These are phyloP conservation scores for Eucalyptus tenuipes DNA, from an alignment of 345 rosid species.

Conservation along the genomic window DNA sequence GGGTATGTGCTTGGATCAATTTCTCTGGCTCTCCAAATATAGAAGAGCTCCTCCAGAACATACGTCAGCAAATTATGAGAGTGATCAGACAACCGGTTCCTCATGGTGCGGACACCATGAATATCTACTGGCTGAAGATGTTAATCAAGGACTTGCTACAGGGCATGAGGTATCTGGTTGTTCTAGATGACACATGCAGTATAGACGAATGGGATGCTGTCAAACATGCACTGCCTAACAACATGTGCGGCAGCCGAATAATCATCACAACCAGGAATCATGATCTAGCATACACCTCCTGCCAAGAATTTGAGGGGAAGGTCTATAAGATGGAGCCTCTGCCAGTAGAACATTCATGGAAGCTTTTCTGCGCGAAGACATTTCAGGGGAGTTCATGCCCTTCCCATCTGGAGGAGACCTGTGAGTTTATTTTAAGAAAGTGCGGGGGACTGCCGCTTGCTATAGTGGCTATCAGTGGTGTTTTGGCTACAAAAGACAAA, in stretches of 20 bases:
- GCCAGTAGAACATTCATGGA: background rate
- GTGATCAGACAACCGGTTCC: background rate
- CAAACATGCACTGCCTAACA: background rate
- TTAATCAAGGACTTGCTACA: background rate
- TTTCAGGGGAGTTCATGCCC: constrained; percentile 14
- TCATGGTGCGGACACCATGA: background rate
- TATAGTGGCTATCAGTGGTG: background rate
- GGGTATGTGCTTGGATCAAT: background rate
- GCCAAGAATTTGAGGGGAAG: background rate
- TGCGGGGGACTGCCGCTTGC: background rate
- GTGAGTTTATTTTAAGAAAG: background rate
- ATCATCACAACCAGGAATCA: background rate
- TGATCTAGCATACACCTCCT: background rate
- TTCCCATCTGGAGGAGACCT: background rate
- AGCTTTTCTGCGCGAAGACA: constrained; percentile 11
- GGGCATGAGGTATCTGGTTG: too few relatives aligned
- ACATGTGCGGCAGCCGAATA: background rate
- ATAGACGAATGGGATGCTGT: background rate
- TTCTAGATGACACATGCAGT: too few relatives aligned
- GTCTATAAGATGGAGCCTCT: background rate
- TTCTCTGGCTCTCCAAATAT: background rate
- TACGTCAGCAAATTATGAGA: background rate
- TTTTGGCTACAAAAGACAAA: background rate
- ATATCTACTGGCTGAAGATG: background rate
- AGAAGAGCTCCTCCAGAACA: background rate